Conservation (phyloP, 257 asterid species). For the Euphrasia confusa region DNA sequence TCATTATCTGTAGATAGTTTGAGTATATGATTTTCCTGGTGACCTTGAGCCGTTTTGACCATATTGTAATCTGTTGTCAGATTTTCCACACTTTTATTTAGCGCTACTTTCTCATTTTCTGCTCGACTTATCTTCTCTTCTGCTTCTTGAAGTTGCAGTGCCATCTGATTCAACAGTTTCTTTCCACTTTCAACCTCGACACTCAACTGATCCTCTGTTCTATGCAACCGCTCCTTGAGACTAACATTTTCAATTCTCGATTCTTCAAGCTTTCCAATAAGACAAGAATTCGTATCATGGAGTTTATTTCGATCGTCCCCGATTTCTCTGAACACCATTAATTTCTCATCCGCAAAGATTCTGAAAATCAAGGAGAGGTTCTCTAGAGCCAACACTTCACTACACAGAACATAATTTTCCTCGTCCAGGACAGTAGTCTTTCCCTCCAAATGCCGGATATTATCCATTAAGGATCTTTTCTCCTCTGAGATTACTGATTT, state of each 20-base stretch:
- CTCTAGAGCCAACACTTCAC: conserved; percentile 47
- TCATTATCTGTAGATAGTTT: conserved; percentile 39
- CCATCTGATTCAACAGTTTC: conserved; percentile 37
- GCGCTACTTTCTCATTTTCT: conserved; percentile 43
- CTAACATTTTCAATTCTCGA: conserved; percentile 41
- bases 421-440: conserved; percentile 44
- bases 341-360: conserved; percentile 50
- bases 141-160: conserved; percentile 40
- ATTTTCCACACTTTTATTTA: conserved; percentile 35
- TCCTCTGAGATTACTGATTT: conserved; percentile 38
- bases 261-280: conserved; percentile 42
- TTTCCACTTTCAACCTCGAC: conserved; percentile 40
- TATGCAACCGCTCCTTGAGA: conserved; percentile 39
- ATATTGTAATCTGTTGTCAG: conserved; percentile 32
- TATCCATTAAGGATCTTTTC: conserved; percentile 42
- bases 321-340: conserved; percentile 41
- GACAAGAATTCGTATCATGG: conserved; percentile 34
- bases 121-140: conserved; percentile 36
- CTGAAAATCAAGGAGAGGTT: conserved; percentile 49
- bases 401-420: conserved; percentile 44
- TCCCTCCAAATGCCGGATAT: conserved; percentile 39
- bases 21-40: conserved; percentile 39
- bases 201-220: conserved; percentile 38
- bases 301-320: conserved; percentile 39
- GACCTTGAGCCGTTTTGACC: conserved; percentile 31